A percentile compares a stretch with the other conserved stretches of the same genome.
These are phyloP conservation scores for Euptelea pleiosperma DNA, from an alignment of 164 flowering plant species.

Conservation along the genomic window DNA sequence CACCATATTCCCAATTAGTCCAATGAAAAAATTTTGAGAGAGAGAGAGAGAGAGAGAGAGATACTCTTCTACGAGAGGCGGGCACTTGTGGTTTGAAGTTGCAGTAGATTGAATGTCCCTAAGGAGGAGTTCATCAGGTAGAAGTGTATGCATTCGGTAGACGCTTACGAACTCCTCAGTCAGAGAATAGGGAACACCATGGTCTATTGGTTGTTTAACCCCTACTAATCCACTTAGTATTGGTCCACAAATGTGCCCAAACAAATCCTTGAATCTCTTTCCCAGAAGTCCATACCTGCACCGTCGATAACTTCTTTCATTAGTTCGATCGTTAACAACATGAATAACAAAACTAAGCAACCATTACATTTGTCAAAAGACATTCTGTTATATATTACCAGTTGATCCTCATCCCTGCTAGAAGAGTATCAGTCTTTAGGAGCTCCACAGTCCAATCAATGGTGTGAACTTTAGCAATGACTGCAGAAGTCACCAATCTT, in stretches of 20 bases:
- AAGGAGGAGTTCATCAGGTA: constrained; percentile 34
- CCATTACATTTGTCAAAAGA: not conserved
- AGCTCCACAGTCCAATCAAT: constrained; percentile 58
- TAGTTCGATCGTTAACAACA: not conserved
- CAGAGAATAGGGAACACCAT: constrained; percentile 52
- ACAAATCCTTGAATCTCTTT: constrained; percentile 41
- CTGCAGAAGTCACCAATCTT: constrained; percentile 51
- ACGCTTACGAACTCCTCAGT: constrained; percentile 51
- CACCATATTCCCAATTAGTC: not conserved
- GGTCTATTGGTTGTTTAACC: constrained; percentile 34
- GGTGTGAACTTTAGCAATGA: constrained; percentile 53
- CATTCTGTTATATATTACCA: constrained; percentile 26
- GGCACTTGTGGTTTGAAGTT: constrained; percentile 18
- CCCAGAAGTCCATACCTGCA: constrained; percentile 56
- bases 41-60: constrained; percentile 3
- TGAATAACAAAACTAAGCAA: not conserved
- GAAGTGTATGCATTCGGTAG: constrained; percentile 49
- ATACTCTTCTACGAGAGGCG: constrained; percentile 31
- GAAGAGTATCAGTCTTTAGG: constrained; percentile 37
- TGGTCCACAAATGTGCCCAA: constrained; percentile 34
- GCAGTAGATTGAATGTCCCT: constrained; percentile 25
- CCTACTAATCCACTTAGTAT: constrained; percentile 46
- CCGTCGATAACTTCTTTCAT: not conserved
- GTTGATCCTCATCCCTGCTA: constrained; percentile 44
- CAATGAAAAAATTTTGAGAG: not conserved